phyloP scores from a whole-genome alignment of 805 yeast genomes.

The Lachancea cidri region DNA sequence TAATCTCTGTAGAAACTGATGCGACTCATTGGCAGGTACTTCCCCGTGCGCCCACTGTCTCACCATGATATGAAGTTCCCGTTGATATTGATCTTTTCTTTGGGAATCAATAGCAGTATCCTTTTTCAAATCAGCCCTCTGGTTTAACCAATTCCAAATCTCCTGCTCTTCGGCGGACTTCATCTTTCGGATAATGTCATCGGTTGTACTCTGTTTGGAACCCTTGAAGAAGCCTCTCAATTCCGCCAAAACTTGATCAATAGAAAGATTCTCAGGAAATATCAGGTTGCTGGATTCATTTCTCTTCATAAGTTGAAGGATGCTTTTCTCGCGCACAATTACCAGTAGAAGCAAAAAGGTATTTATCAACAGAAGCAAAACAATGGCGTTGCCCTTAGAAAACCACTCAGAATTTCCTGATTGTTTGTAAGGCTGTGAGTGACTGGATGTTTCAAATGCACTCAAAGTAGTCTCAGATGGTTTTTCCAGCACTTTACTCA shows the following conservation, averaged over 20 bases:
- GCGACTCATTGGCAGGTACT: conserved; percentile 4
- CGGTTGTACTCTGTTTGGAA: neutral
- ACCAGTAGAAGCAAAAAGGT: conserved; percentile 10
- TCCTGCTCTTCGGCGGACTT: neutral
- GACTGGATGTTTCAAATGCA: neutral
- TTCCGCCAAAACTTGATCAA: conserved; percentile 3
- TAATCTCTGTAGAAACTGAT: conserved; percentile 4
- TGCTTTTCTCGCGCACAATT: conserved; percentile 12
- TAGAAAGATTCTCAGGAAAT: neutral
- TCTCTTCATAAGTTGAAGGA: conserved; percentile 11
- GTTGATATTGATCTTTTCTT: conserved; percentile 6
- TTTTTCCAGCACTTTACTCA: conserved; percentile 3
- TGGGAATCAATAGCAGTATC: neutral
- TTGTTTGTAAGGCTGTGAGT: neutral
- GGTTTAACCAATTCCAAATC: conserved; percentile 6
- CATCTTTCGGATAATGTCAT: neutral
- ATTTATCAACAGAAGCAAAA: conserved; percentile 9
- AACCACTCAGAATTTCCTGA: neutral
- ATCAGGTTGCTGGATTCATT: neutral
- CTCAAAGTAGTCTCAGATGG: neutral
- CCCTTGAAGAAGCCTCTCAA: conserved; percentile 1
- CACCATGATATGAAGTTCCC: conserved; percentile 4
- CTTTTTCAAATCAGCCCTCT: conserved; percentile 1
- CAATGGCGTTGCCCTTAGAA: conserved; percentile 1
- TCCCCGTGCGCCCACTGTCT: conserved; percentile 6